These are phyloP conservation scores for Leptoxyphium fumago DNA, from an alignment of 2,329 filamentous ascomycete genomes.

Conservation along the genomic window DNA sequence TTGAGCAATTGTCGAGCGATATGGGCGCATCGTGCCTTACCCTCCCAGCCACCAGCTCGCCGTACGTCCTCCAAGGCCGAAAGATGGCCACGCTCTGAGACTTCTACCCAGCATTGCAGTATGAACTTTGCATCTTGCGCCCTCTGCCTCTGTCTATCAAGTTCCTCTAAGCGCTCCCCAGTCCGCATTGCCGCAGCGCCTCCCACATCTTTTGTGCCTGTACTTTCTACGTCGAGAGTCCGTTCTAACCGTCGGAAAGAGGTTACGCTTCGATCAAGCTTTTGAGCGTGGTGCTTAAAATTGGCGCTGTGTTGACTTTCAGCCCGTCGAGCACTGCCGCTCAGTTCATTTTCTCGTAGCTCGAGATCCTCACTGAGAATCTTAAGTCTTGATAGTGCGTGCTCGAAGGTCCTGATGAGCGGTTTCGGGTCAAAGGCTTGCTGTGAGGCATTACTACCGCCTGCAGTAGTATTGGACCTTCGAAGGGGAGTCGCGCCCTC, in stretches of 20 bases:
- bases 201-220: slow-evolving; percentile 35
- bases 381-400: slow-evolving; percentile 53
- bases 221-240: slow-evolving; percentile 46
- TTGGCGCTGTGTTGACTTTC: slow-evolving; percentile 88
- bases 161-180: slow-evolving; percentile 80
- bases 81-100: slow-evolving; percentile 77
- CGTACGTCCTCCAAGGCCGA: slow-evolving; percentile 80
- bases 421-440: slow-evolving; percentile 80
- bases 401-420: slow-evolving; percentile 85
- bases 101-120: slow-evolving; percentile 92
- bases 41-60: slow-evolving; percentile 69
- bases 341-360: slow-evolving; percentile 76
- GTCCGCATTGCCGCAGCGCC: slow-evolving; percentile 91
- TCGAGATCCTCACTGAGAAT: slow-evolving; percentile 71
- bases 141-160: slow-evolving; percentile 79
- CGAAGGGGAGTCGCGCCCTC: slow-evolving; percentile 70
- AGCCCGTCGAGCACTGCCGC: slow-evolving; percentile 76
- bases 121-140: slow-evolving; percentile 89
- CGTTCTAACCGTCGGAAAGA: slow-evolving; percentile 84
- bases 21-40: slow-evolving; percentile 85
- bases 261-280: slow-evolving; percentile 81
- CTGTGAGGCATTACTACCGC: slow-evolving; percentile 4
- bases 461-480: slow-evolving; percentile 38
- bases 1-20: slow-evolving; percentile 87
- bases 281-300: slow-evolving; percentile 69